Conservation (phyloP, 2,329 filamentous ascomycete genomes). For the Scedosporium dehoogii region DNA sequence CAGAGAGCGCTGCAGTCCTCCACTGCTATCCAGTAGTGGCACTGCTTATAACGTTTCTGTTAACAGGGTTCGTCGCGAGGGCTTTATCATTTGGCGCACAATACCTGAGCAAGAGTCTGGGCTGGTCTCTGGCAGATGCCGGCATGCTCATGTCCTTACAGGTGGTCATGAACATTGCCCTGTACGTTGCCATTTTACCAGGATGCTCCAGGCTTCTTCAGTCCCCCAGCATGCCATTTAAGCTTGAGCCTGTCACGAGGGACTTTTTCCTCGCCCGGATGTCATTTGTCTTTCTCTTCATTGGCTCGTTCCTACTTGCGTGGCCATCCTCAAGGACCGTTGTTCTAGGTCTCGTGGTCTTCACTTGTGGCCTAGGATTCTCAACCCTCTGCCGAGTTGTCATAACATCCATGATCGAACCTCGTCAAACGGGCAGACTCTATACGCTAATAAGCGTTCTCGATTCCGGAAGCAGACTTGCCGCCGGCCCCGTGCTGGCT, state of each 20-base stretch:
- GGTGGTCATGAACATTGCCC: constrained; percentile 13
- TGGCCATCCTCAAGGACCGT: constrained; percentile 11
- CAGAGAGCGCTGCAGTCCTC: background rate
- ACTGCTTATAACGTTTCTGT: constrained; percentile 7
- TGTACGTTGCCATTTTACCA: constrained; percentile 11
- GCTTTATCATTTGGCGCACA: constrained; percentile 5
- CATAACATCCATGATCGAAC: constrained; percentile 11
- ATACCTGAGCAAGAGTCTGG: constrained; percentile 10
- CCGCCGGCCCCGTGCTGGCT: constrained; percentile 16
- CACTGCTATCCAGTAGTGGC: constrained; percentile 1
- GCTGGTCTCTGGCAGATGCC: constrained; percentile 12
- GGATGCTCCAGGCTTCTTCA: constrained; percentile 9
- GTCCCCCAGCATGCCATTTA: background rate
- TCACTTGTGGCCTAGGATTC: constrained; percentile 13
- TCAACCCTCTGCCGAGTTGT: constrained; percentile 14
- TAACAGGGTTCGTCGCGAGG: constrained; percentile 1
- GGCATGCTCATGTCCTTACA: constrained; percentile 15
- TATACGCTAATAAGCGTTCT: constrained; percentile 19
- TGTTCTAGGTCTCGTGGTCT: constrained; percentile 14
- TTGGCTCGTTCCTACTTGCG: constrained; percentile 15
- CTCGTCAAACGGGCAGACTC: constrained; percentile 16
- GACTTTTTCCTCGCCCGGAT: constrained; percentile 16
- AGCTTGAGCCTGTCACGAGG: constrained; percentile 5
- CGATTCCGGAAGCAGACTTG: constrained; percentile 15
- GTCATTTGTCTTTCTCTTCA: constrained; percentile 12